Conservation (phyloP, 2,329 filamentous ascomycete species). For the Exophiala oligosperma region DNA sequence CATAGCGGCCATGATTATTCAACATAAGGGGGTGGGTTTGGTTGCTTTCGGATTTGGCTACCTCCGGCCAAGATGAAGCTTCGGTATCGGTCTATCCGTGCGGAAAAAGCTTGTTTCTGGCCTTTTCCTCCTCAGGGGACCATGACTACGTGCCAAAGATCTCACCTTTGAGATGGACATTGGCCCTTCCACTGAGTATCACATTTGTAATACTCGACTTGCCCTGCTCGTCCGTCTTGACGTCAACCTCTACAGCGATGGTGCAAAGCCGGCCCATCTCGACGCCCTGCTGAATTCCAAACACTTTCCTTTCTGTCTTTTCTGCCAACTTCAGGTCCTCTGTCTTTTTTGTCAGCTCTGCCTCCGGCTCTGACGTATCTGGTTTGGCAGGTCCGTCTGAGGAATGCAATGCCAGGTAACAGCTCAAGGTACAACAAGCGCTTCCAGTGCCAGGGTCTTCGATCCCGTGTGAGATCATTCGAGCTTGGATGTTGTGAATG, state of each 20-base stretch:
- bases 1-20: not conserved
- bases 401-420: conserved; percentile 51
- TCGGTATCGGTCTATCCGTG: conserved; percentile 2
- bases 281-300: conserved; percentile 63
- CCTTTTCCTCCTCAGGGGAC: not conserved
- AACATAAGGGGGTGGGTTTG: no score
- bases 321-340: conserved; percentile 38
- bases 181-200: conserved; percentile 41
- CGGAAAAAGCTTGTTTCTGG: not conserved
- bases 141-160: conserved; percentile 34
- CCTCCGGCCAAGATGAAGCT: conserved; percentile 31
- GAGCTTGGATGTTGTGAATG: conserved; percentile 33
- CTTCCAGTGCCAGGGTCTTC: conserved; percentile 67
- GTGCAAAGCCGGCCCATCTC: conserved; percentile 61
- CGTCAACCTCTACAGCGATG: conserved; percentile 39
- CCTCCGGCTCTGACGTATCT: conserved; percentile 50
- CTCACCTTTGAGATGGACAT: conserved; percentile 49
- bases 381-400: conserved; percentile 13
- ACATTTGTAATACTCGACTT: conserved; percentile 48
- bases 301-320: conserved; percentile 42
- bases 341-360: conserved; percentile 39
- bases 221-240: conserved; percentile 44
- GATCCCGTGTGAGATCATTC: conserved; percentile 37
- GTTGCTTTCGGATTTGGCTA: conserved; percentile 38
- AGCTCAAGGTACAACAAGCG: conserved; percentile 58